Evolutionary conservation across 108 stramenopile genomes (phyloP).

Genomic region (Schizochytrium sp.): DNA sequence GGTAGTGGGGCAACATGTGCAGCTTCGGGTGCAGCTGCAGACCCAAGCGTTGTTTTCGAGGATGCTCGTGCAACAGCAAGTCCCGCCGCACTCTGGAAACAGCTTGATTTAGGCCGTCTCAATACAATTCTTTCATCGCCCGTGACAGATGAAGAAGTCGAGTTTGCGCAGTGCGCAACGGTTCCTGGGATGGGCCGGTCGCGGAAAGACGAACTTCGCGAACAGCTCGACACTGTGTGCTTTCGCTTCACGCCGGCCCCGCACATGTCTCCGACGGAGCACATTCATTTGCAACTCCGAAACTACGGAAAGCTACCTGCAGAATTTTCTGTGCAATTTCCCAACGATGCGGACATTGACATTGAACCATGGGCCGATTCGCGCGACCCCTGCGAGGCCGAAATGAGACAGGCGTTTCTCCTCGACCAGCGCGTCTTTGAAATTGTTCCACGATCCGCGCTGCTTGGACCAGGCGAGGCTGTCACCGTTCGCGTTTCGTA

Average conservation of each 20-base stretch:
- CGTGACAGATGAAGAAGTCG: background rate
- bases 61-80: background rate
- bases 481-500: background rate
- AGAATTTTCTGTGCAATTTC: background rate
- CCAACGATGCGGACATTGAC: background rate
- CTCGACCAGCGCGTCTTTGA: background rate
- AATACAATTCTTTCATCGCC: background rate
- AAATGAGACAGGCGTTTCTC: background rate
- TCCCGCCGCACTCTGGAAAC: background rate
- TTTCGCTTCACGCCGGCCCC: slow-evolving; percentile 17
- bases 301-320: background rate
- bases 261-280: slow-evolving; percentile 7
- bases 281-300: background rate
- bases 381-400: background rate
- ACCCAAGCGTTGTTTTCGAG: background rate
- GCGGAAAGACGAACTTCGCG: background rate
- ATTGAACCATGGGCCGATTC: slow-evolving; percentile 18
- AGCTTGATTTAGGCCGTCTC: background rate
- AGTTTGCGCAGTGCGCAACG: background rate
- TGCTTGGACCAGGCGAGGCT: background rate
- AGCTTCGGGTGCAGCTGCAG: background rate
- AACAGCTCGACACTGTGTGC: background rate
- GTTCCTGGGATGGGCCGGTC: background rate
- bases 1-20: background rate
- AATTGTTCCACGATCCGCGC: background rate